Conservation (phyloP, 306 rosid genomes). For the Lathyrus sativus region DNA sequence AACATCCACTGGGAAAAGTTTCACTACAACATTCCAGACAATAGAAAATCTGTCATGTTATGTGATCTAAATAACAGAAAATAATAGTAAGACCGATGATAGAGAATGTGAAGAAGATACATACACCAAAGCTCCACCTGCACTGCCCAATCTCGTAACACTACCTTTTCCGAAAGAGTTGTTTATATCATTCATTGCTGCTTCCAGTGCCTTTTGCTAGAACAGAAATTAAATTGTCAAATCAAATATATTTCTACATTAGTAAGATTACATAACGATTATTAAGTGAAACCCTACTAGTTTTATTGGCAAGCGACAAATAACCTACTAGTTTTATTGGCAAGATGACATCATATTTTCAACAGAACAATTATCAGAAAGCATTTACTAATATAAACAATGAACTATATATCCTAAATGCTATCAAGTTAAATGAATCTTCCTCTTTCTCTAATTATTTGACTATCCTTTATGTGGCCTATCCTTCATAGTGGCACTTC, state of each 20-base stretch:
- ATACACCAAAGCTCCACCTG: conserved; percentile 99
- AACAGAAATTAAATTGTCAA: conserved; percentile 42
- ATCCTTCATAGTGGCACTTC: background rate
- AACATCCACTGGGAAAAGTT: conserved; percentile 98
- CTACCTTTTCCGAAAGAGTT: conserved; percentile 94
- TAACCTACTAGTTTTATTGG: conserved; percentile 3
- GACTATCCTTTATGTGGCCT: background rate
- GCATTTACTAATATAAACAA: conserved; percentile 8
- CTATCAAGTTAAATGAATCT: conserved; percentile 22
- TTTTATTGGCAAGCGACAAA: background rate
- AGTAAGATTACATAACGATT: conserved; percentile 1
- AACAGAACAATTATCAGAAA: conserved; percentile 15
- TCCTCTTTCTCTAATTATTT: too few species aligned
- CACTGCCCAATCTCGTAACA: conserved; percentile 95
- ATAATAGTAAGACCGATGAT: conserved; percentile 12
- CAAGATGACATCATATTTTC: conserved; percentile 9
- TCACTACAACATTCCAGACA: conserved; percentile 62
- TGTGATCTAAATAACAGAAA: conserved; percentile 36
- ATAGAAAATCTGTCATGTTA: conserved; percentile 27
- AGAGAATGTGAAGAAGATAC: conserved; percentile 38
- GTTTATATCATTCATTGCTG: conserved; percentile 95
- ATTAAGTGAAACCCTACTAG: conserved; percentile 12
- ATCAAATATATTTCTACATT: conserved; percentile 15
- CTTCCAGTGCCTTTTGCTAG: conserved; percentile 95
- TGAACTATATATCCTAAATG: conserved; percentile 7